A percentile compares a stretch with the other conserved stretches of the same genome.
Conservation (phyloP, 2,329 filamentous ascomycete species). For the Neonectria sp. region DNA sequence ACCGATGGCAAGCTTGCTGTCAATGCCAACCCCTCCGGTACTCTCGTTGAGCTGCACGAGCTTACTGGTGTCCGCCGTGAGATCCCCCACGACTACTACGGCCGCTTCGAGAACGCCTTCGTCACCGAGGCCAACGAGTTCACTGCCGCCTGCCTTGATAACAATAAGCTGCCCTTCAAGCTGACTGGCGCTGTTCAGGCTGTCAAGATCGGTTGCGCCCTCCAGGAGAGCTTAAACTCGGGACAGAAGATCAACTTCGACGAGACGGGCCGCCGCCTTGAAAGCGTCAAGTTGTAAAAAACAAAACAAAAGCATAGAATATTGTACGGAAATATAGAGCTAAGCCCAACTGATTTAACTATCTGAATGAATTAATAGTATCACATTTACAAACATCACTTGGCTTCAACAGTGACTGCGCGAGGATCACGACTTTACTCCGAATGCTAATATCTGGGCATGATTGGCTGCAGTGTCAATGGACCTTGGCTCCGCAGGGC, state of each 20-base stretch:
- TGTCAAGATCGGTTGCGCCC: conserved; percentile 72
- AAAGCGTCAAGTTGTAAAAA: conserved; percentile 42
- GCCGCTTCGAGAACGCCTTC: conserved; percentile 75
- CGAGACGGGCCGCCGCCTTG: conserved; percentile 51
- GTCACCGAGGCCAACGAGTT: conserved; percentile 76
- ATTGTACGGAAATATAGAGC: conserved; percentile 18
- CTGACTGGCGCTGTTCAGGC: conserved; percentile 71
- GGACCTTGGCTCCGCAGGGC: not conserved
- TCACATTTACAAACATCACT: conserved; percentile 2
- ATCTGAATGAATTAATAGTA: conserved; percentile 16
- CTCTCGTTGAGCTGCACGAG: conserved; percentile 70
- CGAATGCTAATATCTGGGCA: not conserved
- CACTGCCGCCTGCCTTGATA: conserved; percentile 71
- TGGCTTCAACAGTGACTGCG: not conserved
- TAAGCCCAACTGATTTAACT: conserved; percentile 9
- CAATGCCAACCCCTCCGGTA: conserved; percentile 70
- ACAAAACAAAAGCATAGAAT: not conserved
- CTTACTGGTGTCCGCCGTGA: conserved; percentile 66
- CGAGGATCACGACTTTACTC: not conserved
- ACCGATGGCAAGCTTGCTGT: conserved; percentile 75
- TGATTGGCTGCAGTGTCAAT: not conserved
- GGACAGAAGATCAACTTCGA: conserved; percentile 74
- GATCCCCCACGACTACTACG: conserved; percentile 74
- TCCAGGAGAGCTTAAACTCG: conserved; percentile 71
- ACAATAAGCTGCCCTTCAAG: conserved; percentile 69